Conservation (phyloP, 139 green algal species). For the Haematococcus sp. region DNA sequence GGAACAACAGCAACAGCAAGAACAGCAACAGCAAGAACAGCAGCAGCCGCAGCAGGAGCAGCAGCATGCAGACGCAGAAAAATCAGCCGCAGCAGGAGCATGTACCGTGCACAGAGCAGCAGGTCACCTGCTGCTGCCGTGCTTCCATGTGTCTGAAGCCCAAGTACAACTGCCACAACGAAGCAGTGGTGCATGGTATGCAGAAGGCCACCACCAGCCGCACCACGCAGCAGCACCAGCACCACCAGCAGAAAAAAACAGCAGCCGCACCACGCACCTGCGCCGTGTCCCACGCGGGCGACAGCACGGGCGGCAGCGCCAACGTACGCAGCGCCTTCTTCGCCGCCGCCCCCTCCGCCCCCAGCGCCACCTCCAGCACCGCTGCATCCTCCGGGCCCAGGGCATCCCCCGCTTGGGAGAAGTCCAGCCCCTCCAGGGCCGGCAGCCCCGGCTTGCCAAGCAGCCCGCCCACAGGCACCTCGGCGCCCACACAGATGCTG, state of each 20-base stretch:
- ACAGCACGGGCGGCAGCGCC: constrained; percentile 2
- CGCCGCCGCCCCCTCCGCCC: not conserved
- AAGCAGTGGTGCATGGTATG: too few relatives aligned
- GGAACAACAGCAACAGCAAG: too few relatives aligned
- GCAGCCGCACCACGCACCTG: not conserved
- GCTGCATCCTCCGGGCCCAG: constrained; percentile 15
- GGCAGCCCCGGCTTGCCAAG: constrained; percentile 4
- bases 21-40: too few relatives aligned
- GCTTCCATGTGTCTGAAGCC: too few relatives aligned
- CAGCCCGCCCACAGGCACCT: constrained; percentile 17
- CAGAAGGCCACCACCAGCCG: too few relatives aligned
- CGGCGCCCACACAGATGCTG: not conserved
- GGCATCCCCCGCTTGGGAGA: constrained; percentile 10
- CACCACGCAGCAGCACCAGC: not conserved
- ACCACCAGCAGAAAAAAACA: not conserved
- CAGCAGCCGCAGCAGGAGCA: too few relatives aligned
- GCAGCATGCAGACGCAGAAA: too few relatives aligned
- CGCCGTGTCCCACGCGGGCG: not conserved
- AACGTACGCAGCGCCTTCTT: not conserved
- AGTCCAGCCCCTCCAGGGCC: constrained; percentile 6
- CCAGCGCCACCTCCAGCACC: constrained; percentile 8
- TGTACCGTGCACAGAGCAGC: too few relatives aligned
- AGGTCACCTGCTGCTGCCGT: too few relatives aligned
- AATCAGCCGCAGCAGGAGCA: too few relatives aligned
- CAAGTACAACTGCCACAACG: too few relatives aligned